These are phyloP conservation scores for Scheffersomyces stambukii DNA, from an alignment of 1,139 yeast species.

Conservation along the genomic window DNA sequence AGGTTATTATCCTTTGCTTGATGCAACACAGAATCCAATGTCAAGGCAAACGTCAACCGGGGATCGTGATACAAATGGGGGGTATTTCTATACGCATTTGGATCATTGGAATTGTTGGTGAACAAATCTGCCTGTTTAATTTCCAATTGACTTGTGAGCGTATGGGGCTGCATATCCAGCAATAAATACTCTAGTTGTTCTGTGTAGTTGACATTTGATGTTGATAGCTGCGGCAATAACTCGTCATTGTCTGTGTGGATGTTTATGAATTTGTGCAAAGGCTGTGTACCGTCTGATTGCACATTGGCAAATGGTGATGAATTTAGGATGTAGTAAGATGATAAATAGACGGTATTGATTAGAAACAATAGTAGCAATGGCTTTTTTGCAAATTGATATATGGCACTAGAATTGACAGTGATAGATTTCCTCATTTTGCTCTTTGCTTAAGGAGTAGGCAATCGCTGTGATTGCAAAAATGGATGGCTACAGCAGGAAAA, in stretches of 20 bases:
- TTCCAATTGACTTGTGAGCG: no score
- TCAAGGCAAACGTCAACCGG: slow-evolving; percentile 6
- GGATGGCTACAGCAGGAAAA: no score
- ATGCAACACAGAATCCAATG: slow-evolving; percentile 2
- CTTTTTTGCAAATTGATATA: no score
- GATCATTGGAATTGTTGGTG: no score
- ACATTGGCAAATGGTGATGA: no score
- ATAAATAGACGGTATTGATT: slow-evolving; percentile 4
- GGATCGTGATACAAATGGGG: slow-evolving; percentile 7
- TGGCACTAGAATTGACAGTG: no score
- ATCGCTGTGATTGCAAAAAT: no score
- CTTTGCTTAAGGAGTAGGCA: no score
- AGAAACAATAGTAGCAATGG: slow-evolving; percentile 6
- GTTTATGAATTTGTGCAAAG: slow-evolving; percentile 1
- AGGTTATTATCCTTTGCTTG: background rate
- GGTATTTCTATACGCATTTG: background rate
- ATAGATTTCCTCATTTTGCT: no score
- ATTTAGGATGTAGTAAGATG: slow-evolving; percentile 3
- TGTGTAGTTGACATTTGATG: slow-evolving; percentile 7
- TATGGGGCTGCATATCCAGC: slow-evolving; percentile 3
- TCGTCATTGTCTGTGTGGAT: slow-evolving; percentile 4
- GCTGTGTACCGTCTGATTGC: background rate
- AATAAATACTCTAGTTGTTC: slow-evolving; percentile 5
- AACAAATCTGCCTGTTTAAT: no score
- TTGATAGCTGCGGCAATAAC: slow-evolving; percentile 6